Evolutionary conservation across 768 basidiomycete genomes (phyloP).

Genomic region (Leccinum boreale): DNA sequence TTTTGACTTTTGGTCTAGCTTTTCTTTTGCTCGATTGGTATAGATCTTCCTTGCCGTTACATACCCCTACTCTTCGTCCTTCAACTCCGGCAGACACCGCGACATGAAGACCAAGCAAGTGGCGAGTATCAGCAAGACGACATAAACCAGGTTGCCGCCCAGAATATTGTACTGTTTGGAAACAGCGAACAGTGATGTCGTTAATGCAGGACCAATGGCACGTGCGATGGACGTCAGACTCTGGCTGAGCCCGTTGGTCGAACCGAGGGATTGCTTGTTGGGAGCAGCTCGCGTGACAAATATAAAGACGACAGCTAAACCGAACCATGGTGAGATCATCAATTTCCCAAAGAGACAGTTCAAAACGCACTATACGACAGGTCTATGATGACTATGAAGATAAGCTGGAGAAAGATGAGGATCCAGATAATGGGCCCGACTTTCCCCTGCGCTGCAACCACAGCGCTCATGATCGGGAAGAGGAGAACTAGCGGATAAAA

Average conservation of each 20-base stretch:
- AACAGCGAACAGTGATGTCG: slow-evolving; percentile 52
- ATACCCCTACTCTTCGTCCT: slow-evolving; percentile 7
- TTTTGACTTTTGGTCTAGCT: neutral
- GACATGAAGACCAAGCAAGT: slow-evolving; percentile 23
- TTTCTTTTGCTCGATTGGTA: neutral
- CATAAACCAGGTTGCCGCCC: slow-evolving; percentile 51
- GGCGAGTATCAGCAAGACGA: slow-evolving; percentile 35
- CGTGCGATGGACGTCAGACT: slow-evolving; percentile 43
- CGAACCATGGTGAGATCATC: slow-evolving; percentile 1
- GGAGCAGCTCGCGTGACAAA: slow-evolving; percentile 53
- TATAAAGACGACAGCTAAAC: slow-evolving; percentile 47
- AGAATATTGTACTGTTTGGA: slow-evolving; percentile 48
- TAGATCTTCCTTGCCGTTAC: neutral
- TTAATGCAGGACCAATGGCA: slow-evolving; percentile 46
- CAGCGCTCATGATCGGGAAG: slow-evolving; percentile 45
- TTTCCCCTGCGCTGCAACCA: slow-evolving; percentile 32
- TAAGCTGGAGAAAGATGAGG: slow-evolving; percentile 29
- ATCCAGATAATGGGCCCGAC: slow-evolving; percentile 37
- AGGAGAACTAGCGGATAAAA: slow-evolving; percentile 38
- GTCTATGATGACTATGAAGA: slow-evolving; percentile 34
- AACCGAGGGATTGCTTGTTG: slow-evolving; percentile 49
- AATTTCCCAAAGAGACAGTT: neutral
- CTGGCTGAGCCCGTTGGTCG: slow-evolving; percentile 56
- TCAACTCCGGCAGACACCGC: slow-evolving; percentile 20
- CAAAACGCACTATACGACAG: slow-evolving; percentile 39